A percentile compares a stretch with the other conserved stretches of the same genome.
Evolutionary conservation across 371 early-diverging fungal species (phyloP).

Genomic region (Zychaea mexicana): DNA sequence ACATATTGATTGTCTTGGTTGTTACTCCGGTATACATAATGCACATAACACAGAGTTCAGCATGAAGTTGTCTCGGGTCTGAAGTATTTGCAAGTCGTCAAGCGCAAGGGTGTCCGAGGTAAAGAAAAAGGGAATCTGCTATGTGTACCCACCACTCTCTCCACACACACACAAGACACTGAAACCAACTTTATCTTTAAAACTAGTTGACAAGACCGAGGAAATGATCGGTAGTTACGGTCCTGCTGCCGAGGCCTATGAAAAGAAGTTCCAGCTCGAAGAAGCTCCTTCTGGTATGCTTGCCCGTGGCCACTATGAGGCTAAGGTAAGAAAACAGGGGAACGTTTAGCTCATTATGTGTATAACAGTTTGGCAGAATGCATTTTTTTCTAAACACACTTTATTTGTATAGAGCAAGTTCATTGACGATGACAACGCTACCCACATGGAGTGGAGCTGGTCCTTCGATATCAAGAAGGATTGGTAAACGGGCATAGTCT

Average conservation of each 20-base stretch:
- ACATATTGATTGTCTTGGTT: no score
- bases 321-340: conserved; percentile 49
- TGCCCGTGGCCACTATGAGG: conserved; percentile 89
- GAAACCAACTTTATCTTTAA: no score
- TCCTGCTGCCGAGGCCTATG: conserved; percentile 75
- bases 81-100: conserved; percentile 92
- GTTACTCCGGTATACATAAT: not conserved
- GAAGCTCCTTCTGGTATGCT: conserved; percentile 93
- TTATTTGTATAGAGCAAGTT: conserved; percentile 48
- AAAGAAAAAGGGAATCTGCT: no score
- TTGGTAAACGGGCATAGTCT: conserved; percentile 45
- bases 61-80: conserved; percentile 95
- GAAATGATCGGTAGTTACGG: conserved; percentile 97
- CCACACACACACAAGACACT: no score
- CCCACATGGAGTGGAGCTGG: conserved; percentile 69
- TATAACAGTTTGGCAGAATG: no score
- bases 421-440: conserved; percentile 62
- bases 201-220: conserved; percentile 85
- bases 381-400: not conserved
- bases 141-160: no score
- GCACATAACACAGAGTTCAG: conserved; percentile 66
- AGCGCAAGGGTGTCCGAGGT: conserved; percentile 83
- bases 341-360: no score
- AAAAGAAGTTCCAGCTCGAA: conserved; percentile 82
- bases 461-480: conserved; percentile 73